Conservation (phyloP, 768 basidiomycete genomes). For the Myochromella boudieri region DNA sequence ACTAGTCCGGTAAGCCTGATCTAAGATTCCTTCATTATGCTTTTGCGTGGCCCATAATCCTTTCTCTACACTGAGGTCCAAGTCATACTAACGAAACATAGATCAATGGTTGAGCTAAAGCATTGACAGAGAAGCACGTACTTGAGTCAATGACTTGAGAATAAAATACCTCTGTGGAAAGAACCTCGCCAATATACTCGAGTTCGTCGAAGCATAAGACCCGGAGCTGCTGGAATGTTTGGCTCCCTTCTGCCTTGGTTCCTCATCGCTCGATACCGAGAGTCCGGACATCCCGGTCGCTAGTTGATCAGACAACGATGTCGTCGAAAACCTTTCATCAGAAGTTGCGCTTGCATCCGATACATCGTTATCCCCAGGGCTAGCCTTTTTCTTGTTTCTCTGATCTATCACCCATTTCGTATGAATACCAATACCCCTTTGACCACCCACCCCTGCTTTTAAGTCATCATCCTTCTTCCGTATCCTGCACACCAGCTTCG, state of each 20-base stretch:
- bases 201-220: slow-evolving; percentile 80
- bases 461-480: slow-evolving; percentile 82
- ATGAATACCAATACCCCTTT: slow-evolving; percentile 86
- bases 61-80: slow-evolving; percentile 75
- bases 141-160: slow-evolving; percentile 83
- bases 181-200: slow-evolving; percentile 69
- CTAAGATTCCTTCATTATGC: slow-evolving; percentile 89
- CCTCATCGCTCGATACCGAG: slow-evolving; percentile 45
- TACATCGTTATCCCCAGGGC: slow-evolving; percentile 23
- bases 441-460: slow-evolving; percentile 87
- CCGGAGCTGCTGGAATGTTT: slow-evolving; percentile 57
- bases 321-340: slow-evolving; percentile 21
- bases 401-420: slow-evolving; percentile 78
- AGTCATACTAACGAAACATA: slow-evolving; percentile 51
- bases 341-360: slow-evolving; percentile 19
- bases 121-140: slow-evolving; percentile 28
- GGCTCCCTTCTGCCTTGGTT: slow-evolving; percentile 19
- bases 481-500: slow-evolving; percentile 79
- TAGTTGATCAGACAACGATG: slow-evolving; percentile 27
- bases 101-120: too few species aligned
- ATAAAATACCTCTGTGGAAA: slow-evolving; percentile 94
- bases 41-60: slow-evolving; percentile 91
- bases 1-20: slow-evolving; percentile 91
- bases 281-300: slow-evolving; percentile 24
- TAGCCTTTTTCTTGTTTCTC: slow-evolving; percentile 53